A percentile compares a stretch with the other conserved stretches of the same genome.
Conservation (phyloP, 805 yeast genomes). For the Priceomyces carsonii region DNA sequence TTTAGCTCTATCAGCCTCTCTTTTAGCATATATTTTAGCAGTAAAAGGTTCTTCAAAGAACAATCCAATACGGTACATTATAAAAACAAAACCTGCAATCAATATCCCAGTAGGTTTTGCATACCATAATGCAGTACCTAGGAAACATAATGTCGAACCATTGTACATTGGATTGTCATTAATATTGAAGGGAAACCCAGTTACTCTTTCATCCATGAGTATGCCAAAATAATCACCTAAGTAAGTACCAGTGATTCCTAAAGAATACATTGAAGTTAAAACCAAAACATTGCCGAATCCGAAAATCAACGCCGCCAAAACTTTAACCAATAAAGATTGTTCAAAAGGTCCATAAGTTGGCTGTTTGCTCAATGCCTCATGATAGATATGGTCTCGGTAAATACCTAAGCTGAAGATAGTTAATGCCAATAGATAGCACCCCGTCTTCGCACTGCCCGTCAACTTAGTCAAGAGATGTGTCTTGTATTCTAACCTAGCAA, state of each 20-base stretch:
- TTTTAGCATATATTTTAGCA: conserved; percentile 80
- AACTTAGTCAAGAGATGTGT: conserved; percentile 74
- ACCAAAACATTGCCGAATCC: conserved; percentile 80
- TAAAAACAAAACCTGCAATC: conserved; percentile 68
- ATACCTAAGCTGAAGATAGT: conserved; percentile 87
- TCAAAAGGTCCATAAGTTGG: conserved; percentile 60
- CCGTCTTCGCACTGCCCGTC: conserved; percentile 64
- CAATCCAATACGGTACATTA: conserved; percentile 83
- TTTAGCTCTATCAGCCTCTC: conserved; percentile 43
- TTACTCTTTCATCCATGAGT: conserved; percentile 85
- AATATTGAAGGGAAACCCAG: conserved; percentile 90
- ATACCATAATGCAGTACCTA: conserved; percentile 85
- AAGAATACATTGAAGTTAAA: conserved; percentile 80
- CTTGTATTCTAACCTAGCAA: conserved; percentile 82
- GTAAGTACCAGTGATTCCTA: conserved; percentile 96
- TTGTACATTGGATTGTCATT: conserved; percentile 95
- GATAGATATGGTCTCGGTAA: conserved; percentile 73
- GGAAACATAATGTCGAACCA: conserved; percentile 85
- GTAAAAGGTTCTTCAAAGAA: conserved; percentile 96
- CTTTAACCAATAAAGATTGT: conserved; percentile 36
- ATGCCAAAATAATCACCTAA: conserved; percentile 97
- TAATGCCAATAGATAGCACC: conserved; percentile 82
- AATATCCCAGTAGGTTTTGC: conserved; percentile 89
- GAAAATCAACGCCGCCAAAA: conserved; percentile 57
- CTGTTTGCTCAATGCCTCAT: conserved; percentile 70